phyloP scores from a whole-genome alignment of 495 filamentous ascomycete genomes.

The Penicillium waksmanii region DNA sequence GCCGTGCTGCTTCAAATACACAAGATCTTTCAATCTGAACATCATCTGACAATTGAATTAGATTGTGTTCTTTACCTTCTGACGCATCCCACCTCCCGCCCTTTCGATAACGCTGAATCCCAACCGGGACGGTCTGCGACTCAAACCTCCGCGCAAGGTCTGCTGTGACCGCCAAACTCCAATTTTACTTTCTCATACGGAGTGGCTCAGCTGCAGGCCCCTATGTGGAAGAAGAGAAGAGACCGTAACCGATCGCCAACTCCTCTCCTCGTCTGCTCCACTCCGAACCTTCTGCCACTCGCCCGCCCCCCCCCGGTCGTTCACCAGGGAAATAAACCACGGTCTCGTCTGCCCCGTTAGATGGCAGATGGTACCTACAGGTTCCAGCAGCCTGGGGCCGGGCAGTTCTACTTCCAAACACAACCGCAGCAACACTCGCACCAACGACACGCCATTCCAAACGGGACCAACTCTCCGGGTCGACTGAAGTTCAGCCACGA shows the following conservation, averaged over 20 bases:
- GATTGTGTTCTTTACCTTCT: conserved; percentile 29
- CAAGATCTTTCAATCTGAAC: neutral
- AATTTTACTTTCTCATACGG: conserved; percentile 21
- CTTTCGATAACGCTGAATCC: conserved; percentile 32
- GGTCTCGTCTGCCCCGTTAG: conserved; percentile 58
- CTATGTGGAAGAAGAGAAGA: conserved; percentile 59
- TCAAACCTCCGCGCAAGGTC: conserved; percentile 15
- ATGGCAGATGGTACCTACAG: conserved; percentile 87
- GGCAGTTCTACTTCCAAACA: conserved; percentile 63
- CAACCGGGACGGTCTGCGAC: conserved; percentile 17
- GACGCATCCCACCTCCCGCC: conserved; percentile 41
- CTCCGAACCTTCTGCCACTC: conserved; percentile 25
- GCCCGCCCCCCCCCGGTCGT: conserved; percentile 29
- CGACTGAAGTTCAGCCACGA: conserved; percentile 58
- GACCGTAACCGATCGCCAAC: conserved; percentile 49
- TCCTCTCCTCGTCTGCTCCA: conserved; percentile 39
- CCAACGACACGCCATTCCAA: conserved; percentile 56
- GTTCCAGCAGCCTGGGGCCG: conserved; percentile 72
- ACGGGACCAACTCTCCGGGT: conserved; percentile 57
- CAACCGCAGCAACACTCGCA: conserved; percentile 55
- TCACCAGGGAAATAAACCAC: conserved; percentile 36
- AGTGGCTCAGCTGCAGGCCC: conserved; percentile 45
- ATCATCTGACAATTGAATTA: conserved; percentile 7
- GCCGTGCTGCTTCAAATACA: neutral
- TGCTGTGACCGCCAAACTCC: conserved; percentile 13